phyloP scores from a whole-genome alignment of 495 filamentous ascomycete species.

The Hypomontagnella monticulosa region DNA sequence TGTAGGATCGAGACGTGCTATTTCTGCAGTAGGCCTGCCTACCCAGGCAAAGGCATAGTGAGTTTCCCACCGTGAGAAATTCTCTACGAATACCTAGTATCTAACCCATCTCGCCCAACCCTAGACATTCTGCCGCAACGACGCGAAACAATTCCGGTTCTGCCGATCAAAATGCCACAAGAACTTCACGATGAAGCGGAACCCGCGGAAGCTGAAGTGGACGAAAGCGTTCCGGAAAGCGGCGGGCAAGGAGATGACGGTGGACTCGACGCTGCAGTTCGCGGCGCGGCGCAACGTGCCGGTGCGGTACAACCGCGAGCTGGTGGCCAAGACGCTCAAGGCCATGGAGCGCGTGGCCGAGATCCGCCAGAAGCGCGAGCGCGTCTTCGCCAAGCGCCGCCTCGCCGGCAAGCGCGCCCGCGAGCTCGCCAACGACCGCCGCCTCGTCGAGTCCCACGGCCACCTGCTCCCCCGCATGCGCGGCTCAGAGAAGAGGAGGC shows the following conservation, averaged over 20 bases:
- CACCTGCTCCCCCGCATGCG: slow-evolving; percentile 79
- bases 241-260: slow-evolving; percentile 71
- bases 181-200: slow-evolving; percentile 99
- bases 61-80: slow-evolving; percentile 61
- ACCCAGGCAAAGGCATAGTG: slow-evolving; percentile 85
- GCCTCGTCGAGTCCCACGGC: slow-evolving; percentile 89
- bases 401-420: slow-evolving; percentile 88
- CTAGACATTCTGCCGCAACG: slow-evolving; percentile 59
- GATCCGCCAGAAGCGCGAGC: slow-evolving; percentile 83
- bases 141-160: slow-evolving; percentile 40
- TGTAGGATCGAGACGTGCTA: slow-evolving; percentile 80
- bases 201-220: slow-evolving; percentile 82
- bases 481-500: slow-evolving; percentile 62
- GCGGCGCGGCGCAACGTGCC: slow-evolving; percentile 92
- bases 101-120: neutral
- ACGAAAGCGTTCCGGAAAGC: slow-evolving; percentile 58
- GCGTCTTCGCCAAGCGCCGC: slow-evolving; percentile 89
- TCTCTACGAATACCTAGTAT: neutral
- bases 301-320: slow-evolving; percentile 91
- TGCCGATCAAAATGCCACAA: slow-evolving; percentile 86
- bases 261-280: slow-evolving; percentile 93
- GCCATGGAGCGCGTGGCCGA: slow-evolving; percentile 93
- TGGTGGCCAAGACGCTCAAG: slow-evolving; percentile 83
- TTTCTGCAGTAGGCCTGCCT: slow-evolving; percentile 87
- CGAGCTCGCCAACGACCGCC: slow-evolving; percentile 79